phyloP scores from a whole-genome alignment of 2,329 filamentous ascomycete species.

The Sporothrix mexicana region DNA sequence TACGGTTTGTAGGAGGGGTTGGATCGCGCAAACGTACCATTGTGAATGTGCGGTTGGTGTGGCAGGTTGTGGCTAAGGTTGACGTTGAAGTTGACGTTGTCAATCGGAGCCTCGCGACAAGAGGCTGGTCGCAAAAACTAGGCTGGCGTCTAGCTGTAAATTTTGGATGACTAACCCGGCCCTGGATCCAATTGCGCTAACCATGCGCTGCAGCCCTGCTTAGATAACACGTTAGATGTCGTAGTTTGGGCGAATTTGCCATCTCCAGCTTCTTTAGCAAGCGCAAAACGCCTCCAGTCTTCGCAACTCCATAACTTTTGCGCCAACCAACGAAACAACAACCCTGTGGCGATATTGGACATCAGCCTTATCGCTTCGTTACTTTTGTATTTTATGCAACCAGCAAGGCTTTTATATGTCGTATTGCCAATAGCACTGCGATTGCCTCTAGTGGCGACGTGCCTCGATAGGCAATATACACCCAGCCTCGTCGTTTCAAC shows the following conservation, averaged over 20 bases:
- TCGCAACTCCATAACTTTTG: not conserved
- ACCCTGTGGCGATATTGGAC: not conserved
- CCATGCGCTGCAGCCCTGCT: constrained; percentile 10
- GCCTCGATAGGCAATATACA: not conserved
- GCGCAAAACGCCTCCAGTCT: not conserved
- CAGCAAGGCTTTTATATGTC: no score
- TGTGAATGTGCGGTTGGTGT: not conserved
- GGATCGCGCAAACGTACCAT: not conserved
- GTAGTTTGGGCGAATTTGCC: not conserved
- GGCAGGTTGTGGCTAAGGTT: not conserved
- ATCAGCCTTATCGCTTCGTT: not conserved
- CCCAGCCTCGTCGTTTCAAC: not conserved
- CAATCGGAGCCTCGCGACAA: not conserved
- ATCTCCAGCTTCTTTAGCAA: not conserved
- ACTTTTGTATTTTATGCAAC: not conserved
- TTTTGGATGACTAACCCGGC: constrained; percentile 23
- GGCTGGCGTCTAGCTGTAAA: constrained; percentile 1
- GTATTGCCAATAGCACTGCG: not conserved
- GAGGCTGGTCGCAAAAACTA: constrained; percentile 23
- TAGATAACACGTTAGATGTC: not conserved
- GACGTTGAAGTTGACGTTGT: not conserved
- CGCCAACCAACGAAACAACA: not conserved
- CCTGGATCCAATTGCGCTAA: not conserved
- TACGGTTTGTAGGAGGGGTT: not conserved
- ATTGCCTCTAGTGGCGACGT: constrained; percentile 12